Base-by-base conservation (phyloP, 2,329 filamentous ascomycete genomes). In the Penicillium sp. region DNA sequence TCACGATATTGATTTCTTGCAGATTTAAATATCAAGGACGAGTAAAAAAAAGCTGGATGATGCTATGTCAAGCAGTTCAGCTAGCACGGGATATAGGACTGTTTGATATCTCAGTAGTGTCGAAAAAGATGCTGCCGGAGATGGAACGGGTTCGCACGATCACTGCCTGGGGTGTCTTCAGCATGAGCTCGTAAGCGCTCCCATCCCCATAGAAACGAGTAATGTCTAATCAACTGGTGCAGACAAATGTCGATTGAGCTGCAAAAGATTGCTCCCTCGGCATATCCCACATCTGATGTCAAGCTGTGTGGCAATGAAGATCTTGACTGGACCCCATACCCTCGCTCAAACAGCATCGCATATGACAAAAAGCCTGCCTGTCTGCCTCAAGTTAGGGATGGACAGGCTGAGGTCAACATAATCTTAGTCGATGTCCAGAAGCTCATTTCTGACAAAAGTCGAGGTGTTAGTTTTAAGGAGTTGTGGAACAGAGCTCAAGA, bases 321-420 rank as follows among this genome's bases (percentile, higher is more conserved):
- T 37, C 48, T 65, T 41, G 50, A 64, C n/a, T 75, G 72, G 72
- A 66, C 46, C 12, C 71, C 72, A 2, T 75, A 75, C 54, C 72
- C 72, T 41, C 69, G 63, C 21, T 67, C 65, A 19, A 73, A 71
- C 42, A 62, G 70, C 8, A 57, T 66, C n/a, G 64, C 63, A 12
- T 71, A 63, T 55, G 43, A 48, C 8, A 58, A 59, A 41, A 68
- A 68, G 46, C 67, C 66, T 9, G 71, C 67, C 10, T 58, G 66
- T 51, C 65, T 74, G n/a, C 65, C 64, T 38, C 59, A 66, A 41
- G 56, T 71, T 19, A 63, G 68, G 60, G 50, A 50, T 17, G 61
- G 64, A 13, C 47, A 69, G 21, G 62, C 58, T 15, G 57, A 67
- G 12, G 50, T 74, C 42, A 63, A 63, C 1, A 57, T 64, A 35